A percentile compares a stretch with the other conserved stretches of the same genome.
Evolutionary conservation across 169 alveolate genomes (phyloP).

Genomic region (Babesia caballi): DNA sequence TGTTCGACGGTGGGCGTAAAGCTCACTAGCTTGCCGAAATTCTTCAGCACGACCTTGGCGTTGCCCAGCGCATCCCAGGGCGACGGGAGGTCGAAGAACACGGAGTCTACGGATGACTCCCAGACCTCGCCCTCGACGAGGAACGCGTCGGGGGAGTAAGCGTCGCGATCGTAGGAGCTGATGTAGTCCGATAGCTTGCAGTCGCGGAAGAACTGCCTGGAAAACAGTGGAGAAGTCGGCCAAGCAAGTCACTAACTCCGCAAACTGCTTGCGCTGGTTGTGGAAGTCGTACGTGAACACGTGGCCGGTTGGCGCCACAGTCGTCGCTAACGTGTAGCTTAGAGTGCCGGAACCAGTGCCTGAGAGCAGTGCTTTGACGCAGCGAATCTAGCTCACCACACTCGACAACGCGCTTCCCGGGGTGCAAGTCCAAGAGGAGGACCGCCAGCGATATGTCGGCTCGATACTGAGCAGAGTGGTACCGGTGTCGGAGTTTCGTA

Average conservation of each 20-base stretch:
- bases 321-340: conserved; percentile 80
- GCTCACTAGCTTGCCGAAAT: conserved; percentile 80
- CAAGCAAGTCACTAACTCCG: conserved; percentile 68
- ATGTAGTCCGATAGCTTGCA: conserved; percentile 61
- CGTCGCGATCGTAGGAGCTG: conserved; percentile 55
- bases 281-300: conserved; percentile 86
- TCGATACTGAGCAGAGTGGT: conserved; percentile 65
- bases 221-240: conserved; percentile 25
- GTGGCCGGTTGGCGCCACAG: conserved; percentile 84
- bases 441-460: conserved; percentile 87
- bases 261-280: conserved; percentile 77
- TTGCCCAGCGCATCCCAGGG: conserved; percentile 86
- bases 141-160: conserved; percentile 46
- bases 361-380: not conserved
- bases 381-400: conserved; percentile 65
- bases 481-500: not conserved
- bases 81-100: conserved; percentile 88
- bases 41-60: conserved; percentile 70
- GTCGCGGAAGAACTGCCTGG: conserved; percentile 79
- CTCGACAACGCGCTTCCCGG: conserved; percentile 84
- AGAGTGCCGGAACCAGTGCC: conserved; percentile 89
- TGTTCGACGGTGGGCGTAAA: conserved; percentile 89
- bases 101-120: conserved; percentile 71
- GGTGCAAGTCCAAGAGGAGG: conserved; percentile 82
- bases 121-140: conserved; percentile 52